Evolutionary conservation across 371 early-diverging fungal species (phyloP), one percentile per base, ranked within the genome.

Genomic region (Circinella minor): DNA sequence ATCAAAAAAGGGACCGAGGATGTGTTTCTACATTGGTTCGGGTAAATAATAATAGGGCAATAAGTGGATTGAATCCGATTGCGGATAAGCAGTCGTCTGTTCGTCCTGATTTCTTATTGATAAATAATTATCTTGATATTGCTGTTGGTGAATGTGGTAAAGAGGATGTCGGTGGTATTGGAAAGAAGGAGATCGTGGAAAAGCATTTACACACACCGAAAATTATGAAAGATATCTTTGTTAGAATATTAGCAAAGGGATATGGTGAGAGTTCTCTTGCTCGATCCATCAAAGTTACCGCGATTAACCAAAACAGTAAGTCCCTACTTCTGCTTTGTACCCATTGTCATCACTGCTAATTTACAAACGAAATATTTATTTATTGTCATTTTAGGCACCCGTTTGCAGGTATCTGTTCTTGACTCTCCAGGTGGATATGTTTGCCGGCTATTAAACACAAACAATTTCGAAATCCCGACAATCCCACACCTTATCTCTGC

Each of bases 351-450:
- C 36, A 18, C 62, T 37, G 17, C 6, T 7, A 7, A 61, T 15
- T 36, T 61, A 61, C 36, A 61, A 49, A 49, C 49, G 49, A 49
- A 49, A 49, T 49, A 49, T 49, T n/a, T 49, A 49, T 49, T 49
- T 5, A 49, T 49, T 14, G 49, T 27, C 36, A 61, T 39, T 39
- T 39, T 37, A 57, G 67, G 17, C 4, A 18, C 67, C 14, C 38
- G 46, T 11, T 48, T 66, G 67, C 18, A 57, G 20, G 46, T 66
- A 34, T 46, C 47, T 1, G 36, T 66, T 13, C 55, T 66, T 15
- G 67, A 66, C 17, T 57, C 36, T 18, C 67, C 59, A 6, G 67
- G 47, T 20, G 67, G 67, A 17, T 66, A 66, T 60, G 67, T 66
- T 7, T 66, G 67, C 49, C 49, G 49, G 14, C 14, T 49, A 15